Base-by-base conservation (phyloP, 140 eudicot genomes). In the Oenanthe javanica region DNA sequence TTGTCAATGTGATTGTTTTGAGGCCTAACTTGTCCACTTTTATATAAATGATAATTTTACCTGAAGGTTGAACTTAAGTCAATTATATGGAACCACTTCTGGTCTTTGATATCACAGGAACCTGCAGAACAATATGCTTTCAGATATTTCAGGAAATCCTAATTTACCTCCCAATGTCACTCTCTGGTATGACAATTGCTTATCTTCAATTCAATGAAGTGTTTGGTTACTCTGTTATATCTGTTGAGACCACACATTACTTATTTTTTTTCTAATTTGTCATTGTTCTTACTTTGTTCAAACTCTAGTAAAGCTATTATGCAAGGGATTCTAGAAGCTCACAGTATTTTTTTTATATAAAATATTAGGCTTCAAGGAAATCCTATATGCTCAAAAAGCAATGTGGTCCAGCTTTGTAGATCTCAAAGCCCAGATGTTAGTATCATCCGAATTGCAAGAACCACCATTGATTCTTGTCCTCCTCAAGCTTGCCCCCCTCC, bases 361-460 rank as follows among this genome's bases (percentile, higher is more conserved):
- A 38, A 5, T 72, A 81, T 81, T 87, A 91, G 98, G 85, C 96
- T 94, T 89, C 87, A 84, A 86, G 97, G 96, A 47, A 93, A 93
- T 71, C 97, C 98, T 10, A 71, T 88, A 63, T 93, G 98, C 87
- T 69, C 84, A 70, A 87, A 82, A 25, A 79, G 61, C 79, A 90
- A 76, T 83, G 63, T 87, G 78, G 12, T 11, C 50, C n/a, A 31
- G 48, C 85, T 86, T 66, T 93, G 98, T 75, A 84, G 79, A 74
- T 78, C 92, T 36, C 79, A 81, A 27, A 46, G 72, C 3, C 59
- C 83, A 79, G 76, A 79, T 49, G 86, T 81, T 66, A 84, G 71
- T 81, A 82, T 72, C 79, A 72, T 78, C 18, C 82, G 89, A 19
- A 85, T 79, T 72, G 54, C 74, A 38, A 81, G 89, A 78, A 88